Conservation (phyloP, 257 asterid species). For the Solanum etuberosum region DNA sequence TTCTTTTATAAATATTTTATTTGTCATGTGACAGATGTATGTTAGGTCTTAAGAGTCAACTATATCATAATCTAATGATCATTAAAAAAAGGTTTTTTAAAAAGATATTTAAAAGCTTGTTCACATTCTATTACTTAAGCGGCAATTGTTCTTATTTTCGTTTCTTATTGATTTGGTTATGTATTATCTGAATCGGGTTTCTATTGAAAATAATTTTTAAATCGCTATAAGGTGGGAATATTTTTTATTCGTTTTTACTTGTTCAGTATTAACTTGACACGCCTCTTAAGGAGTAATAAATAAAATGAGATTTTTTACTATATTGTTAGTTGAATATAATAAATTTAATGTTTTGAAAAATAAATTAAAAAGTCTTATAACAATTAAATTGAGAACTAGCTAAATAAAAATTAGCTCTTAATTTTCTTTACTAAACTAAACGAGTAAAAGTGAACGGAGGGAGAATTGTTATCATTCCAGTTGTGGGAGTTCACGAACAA, state of each 20-base stretch:
- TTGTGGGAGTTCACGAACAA: neutral
- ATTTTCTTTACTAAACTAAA: neutral
- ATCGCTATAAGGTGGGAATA: neutral
- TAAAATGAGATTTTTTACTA: neutral
- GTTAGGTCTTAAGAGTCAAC: neutral
- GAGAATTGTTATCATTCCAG: too few species aligned
- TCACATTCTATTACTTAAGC: neutral
- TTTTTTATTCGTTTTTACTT: neutral
- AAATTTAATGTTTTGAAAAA: neutral
- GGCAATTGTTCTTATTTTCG: neutral
- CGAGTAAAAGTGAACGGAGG: neutral
- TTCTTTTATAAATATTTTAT: neutral
- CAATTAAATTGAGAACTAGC: neutral
- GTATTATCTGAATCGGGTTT: neutral
- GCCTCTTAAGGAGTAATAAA: neutral
- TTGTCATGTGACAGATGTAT: neutral
- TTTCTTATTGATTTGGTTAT: neutral
- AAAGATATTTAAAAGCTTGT: neutral
- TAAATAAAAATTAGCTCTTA: neutral
- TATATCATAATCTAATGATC: neutral
- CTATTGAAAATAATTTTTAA: neutral
- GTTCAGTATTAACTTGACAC: fast-evolving
- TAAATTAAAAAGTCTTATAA: neutral
- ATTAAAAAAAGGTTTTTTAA: neutral
- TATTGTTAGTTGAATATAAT: neutral